Evolutionary conservation across 805 yeast species (phyloP), one percentile per base, ranked within the genome.

Genomic region (Starmerella gropengiesseri): DNA sequence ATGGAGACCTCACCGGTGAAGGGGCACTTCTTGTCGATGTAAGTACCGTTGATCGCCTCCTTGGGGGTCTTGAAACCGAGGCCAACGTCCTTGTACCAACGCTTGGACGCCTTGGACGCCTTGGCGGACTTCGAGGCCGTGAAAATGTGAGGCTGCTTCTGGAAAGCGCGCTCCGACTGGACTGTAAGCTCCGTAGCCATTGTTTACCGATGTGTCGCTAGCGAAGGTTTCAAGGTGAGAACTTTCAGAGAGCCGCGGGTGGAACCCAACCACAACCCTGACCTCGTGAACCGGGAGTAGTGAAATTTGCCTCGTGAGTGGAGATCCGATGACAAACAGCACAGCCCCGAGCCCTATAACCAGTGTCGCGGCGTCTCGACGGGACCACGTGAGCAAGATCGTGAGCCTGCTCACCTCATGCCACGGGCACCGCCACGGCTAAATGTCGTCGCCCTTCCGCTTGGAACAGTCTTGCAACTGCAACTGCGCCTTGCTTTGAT

Each of bases 101-200:
- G 91, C 91, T 91, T 91, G 81, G 94, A 81, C 77, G 87, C 79
- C 75, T 83, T 83, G 85, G 77, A 78, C 70, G 93, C 94, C 87
- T 85, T 87, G n/a, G 52, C 47, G 65, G 95, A 80, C 85, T 91
- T 91, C 80, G 97, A 86, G 89, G 91, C 91, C 77, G 86, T 87
- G 94, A 91, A 91, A 80, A 91, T 89, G 80, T 91, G 98, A 69
- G 97, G 98, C 84, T 91, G 99, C 99, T 91, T 91, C 81, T 91
- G 98, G 95, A 81, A 91, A 86, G 98, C 98, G 77, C 94, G 89
- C 81, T 91, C 98, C 70, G 96, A 82, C 81, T 91, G 98, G 77
- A 91, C 98, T 72, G 95, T 89, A 77, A 91, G 85, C 81, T 91
- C 98, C 74, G 97, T 82, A 70, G 97, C 93, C 97, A 89, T 91